Evolutionary conservation across 108 stramenopile genomes (phyloP).

Genomic region (Pseudonitzschia multiseries): DNA sequence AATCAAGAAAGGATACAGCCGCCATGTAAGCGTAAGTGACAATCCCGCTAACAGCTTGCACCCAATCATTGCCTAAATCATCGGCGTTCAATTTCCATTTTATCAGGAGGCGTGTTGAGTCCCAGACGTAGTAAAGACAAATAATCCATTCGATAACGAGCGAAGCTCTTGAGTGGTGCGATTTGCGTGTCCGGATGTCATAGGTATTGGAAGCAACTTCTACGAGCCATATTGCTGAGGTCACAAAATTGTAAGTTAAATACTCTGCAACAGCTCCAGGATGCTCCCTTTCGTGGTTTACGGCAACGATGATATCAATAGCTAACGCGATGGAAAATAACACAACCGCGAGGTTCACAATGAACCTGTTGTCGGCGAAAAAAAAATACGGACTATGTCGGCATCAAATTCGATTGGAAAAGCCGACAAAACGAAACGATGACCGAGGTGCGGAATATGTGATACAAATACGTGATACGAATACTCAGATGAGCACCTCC

Average conservation of each 20-base stretch:
- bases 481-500: too few species aligned
- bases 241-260: slow-evolving; percentile 15
- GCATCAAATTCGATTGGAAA: too few species aligned
- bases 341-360: slow-evolving; percentile 3
- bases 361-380: too few species aligned
- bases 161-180: neutral
- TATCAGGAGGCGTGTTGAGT: neutral
- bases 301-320: neutral
- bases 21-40: too few species aligned
- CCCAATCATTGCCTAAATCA: neutral
- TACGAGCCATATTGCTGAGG: neutral
- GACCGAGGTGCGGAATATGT: too few species aligned
- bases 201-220: slow-evolving; percentile 17
- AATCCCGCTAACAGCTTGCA: too few species aligned
- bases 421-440: too few species aligned
- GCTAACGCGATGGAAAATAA: neutral
- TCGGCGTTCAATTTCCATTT: slow-evolving; percentile 1
- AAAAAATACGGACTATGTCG: too few species aligned
- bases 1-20: too few species aligned
- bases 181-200: neutral
- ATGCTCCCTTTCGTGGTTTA: neutral
- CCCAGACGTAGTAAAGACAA: neutral
- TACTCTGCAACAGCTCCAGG: slow-evolving; percentile 5
- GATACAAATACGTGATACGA: too few species aligned
- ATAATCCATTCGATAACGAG: neutral